Evolutionary conservation across 2,329 filamentous ascomycete species (phyloP).

Genomic region (Clarireedia paspali): DNA sequence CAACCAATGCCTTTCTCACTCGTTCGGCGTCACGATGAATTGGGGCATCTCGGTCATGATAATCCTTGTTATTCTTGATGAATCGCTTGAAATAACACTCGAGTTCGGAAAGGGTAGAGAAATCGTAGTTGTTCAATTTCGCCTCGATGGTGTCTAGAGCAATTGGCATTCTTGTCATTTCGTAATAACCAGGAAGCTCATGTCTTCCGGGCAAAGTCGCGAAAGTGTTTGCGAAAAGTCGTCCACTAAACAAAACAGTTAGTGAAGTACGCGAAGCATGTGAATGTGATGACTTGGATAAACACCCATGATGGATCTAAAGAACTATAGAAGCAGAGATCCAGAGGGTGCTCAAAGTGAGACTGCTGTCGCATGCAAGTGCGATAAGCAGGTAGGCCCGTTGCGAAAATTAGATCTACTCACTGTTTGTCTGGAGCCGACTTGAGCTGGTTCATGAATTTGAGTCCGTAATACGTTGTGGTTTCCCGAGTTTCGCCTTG

Average conservation of each 20-base stretch:
- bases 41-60: conserved; percentile 64
- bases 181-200: conserved; percentile 68
- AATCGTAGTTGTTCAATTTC: conserved; percentile 62
- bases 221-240: conserved; percentile 67
- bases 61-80: conserved; percentile 81
- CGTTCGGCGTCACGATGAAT: conserved; percentile 80
- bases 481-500: conserved; percentile 54
- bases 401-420: conserved; percentile 26
- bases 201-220: conserved; percentile 60
- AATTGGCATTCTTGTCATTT: conserved; percentile 68
- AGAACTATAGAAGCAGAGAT: background rate
- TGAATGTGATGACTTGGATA: background rate
- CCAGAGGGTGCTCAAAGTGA: background rate
- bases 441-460: conserved; percentile 68
- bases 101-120: conserved; percentile 62
- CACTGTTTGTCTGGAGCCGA: conserved; percentile 77
- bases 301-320: background rate
- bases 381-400: background rate
- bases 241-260: conserved; percentile 45
- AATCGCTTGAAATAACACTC: conserved; percentile 85
- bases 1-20: conserved; percentile 76
- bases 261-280: background rate
- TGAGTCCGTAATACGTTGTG: conserved; percentile 63
- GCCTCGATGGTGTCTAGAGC: conserved; percentile 69
- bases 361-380: background rate